Conservation (phyloP, 495 filamentous ascomycete genomes). For the Daldinia grandis region DNA sequence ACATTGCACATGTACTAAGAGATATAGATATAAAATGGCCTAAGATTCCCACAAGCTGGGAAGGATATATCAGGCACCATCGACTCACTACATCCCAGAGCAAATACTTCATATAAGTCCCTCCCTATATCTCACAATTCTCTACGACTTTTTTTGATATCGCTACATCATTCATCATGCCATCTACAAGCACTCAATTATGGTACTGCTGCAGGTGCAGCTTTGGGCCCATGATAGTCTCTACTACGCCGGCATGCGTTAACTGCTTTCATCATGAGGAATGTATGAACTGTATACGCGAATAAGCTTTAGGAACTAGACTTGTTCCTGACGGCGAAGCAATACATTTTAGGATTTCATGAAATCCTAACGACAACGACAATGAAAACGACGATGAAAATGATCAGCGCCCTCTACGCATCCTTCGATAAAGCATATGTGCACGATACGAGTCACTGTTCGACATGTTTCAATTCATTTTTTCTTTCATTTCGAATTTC, state of each 20-base stretch:
- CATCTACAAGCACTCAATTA: not conserved
- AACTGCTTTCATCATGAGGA: not conserved
- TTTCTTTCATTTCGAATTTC: not conserved
- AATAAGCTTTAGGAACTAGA: not conserved
- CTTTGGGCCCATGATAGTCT: not conserved
- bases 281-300: not conserved
- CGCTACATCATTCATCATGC: not conserved
- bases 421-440: not conserved
- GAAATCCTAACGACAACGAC: not conserved
- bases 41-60: not conserved
- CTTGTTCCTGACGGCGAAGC: not conserved
- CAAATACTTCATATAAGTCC: not conserved
- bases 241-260: not conserved
- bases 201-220: slow-evolving; percentile 10
- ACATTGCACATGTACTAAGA: not conserved
- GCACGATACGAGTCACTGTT: not conserved
- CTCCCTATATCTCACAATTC: not conserved
- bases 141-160: not conserved
- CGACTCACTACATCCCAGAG: not conserved
- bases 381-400: not conserved
- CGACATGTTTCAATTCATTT: not conserved
- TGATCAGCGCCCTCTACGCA: not conserved
- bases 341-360: not conserved
- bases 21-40: not conserved
- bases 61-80: not conserved